A percentile compares a stretch with the other conserved stretches of the same genome.
Evolutionary conservation across 805 yeast genomes (phyloP).

Genomic region (Isabelozyma gotoi): DNA sequence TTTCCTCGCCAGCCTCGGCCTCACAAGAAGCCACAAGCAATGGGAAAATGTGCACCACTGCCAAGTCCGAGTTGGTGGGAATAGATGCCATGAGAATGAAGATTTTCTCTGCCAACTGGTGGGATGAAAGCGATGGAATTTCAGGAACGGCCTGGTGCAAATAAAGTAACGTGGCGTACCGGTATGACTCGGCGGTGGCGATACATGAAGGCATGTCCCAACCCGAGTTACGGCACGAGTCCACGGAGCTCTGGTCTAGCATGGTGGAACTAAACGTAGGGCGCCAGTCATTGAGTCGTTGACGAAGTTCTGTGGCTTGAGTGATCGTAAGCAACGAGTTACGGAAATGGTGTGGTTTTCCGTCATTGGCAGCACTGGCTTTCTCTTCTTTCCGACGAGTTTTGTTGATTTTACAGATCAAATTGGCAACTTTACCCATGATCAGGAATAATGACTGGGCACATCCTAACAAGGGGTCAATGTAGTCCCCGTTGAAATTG

Average conservation of each 20-base stretch:
- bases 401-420: conserved; percentile 50
- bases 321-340: conserved; percentile 51
- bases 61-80: conserved; percentile 56
- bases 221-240: conserved; percentile 14
- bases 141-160: conserved; percentile 74
- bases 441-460: conserved; percentile 63
- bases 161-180: conserved; percentile 57
- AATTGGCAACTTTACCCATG: conserved; percentile 61
- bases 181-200: conserved; percentile 70
- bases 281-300: conserved; percentile 55
- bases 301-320: conserved; percentile 53
- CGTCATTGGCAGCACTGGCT: background rate
- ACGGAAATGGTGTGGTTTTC: conserved; percentile 9
- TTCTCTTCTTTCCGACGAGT: conserved; percentile 17
- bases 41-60: conserved; percentile 64
- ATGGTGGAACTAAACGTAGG: conserved; percentile 44
- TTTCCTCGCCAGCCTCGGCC: conserved; percentile 54
- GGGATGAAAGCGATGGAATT: conserved; percentile 54
- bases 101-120: conserved; percentile 58
- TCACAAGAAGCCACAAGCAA: conserved; percentile 66
- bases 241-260: conserved; percentile 35
- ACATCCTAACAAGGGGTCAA: conserved; percentile 69
- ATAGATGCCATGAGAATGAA: conserved; percentile 61
- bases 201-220: conserved; percentile 62
- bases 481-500: conserved; percentile 33